Evolutionary conservation across 2,329 filamentous ascomycete species (phyloP), one percentile per base, ranked within the genome.

Genomic region (Fusarium pseudonygamai): DNA sequence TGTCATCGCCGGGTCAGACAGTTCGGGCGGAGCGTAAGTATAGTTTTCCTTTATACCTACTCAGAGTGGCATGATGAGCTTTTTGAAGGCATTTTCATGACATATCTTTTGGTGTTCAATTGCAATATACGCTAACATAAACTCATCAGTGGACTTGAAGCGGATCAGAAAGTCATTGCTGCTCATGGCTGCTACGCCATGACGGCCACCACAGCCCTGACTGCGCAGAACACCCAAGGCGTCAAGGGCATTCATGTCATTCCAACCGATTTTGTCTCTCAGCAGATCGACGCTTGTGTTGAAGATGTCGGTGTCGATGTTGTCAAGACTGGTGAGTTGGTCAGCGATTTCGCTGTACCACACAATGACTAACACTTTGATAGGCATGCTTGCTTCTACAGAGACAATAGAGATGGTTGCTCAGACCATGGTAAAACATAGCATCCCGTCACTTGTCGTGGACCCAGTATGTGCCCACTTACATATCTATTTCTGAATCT

Each of bases 111-210:
- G 9, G 13, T 58, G 6, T 16, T 58, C 8, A 37, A 13, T 20
- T 13, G 15, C 14, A 36, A 18, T 20, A 9, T 20, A 28, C 30
- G 22, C 40, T 59, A 12, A 59, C 24, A 22, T 15, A 30, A 36
- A 50, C 50, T 11, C 20, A 28, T 43, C 78, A 97, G 95, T 63
- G 96, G 96, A 58, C 90, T 99, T 39, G 96, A 99, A 82, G 96
- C 96, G 43, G 96, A 98, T 81, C 95, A 98, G 80, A 97, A 97
- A 81, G 95, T 97, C 69, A 92, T 97, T 69, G 93, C 95, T 49
- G 94, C 93, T 24, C 95, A 98, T 88, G 92, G 93, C 67, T 96
- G 93, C 84, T 98, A 98, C 86, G 95, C 94, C 67, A 97, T 98
- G 91, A 98, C 96, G 57, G 94, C 95, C 28, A 98, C 96, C 15